Percentiles rank a stretch among this genome's conserved stretches.
Evolutionary conservation across 805 yeast genomes (phyloP).

Genomic region (Nakazawaea laoshanensis): DNA sequence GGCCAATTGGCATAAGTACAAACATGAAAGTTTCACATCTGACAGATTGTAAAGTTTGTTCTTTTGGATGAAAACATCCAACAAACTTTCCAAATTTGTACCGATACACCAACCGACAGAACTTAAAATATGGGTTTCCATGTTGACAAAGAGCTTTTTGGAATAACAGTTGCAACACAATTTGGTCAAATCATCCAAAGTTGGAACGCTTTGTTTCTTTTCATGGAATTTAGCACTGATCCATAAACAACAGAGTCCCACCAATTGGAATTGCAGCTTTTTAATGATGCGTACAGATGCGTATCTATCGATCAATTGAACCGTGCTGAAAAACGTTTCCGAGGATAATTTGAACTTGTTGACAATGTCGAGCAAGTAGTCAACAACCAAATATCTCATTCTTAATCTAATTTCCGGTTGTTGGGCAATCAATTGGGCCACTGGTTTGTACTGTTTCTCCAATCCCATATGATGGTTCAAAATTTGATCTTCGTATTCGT

Average conservation of each 20-base stretch:
- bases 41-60: constrained; percentile 13
- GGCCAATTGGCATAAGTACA: constrained; percentile 59
- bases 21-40: constrained; percentile 30
- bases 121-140: constrained; percentile 62
- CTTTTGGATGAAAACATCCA: constrained; percentile 41
- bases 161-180: constrained; percentile 53
- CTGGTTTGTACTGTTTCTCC: constrained; percentile 21
- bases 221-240: constrained; percentile 36
- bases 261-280: constrained; percentile 25
- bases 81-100: constrained; percentile 56
- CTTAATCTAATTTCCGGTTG: constrained; percentile 15
- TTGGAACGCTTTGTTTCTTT: constrained; percentile 49
- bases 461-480: constrained; percentile 17
- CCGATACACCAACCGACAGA: constrained; percentile 58
- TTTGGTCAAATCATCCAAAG: constrained; percentile 40
- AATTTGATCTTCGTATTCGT: constrained; percentile 10
- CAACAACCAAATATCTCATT: constrained; percentile 18
- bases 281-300: constrained; percentile 24
- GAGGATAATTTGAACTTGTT: constrained; percentile 20
- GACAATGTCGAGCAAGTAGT: constrained; percentile 22
- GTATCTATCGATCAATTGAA: constrained; percentile 30
- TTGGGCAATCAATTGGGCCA: constrained; percentile 14
- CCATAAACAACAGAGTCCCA: constrained; percentile 38
- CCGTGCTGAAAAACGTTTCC: constrained; percentile 28
- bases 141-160: constrained; percentile 47